phyloP scores from a whole-genome alignment of 2,329 filamentous ascomycete species.

The Trichophyton schoenleinii region DNA sequence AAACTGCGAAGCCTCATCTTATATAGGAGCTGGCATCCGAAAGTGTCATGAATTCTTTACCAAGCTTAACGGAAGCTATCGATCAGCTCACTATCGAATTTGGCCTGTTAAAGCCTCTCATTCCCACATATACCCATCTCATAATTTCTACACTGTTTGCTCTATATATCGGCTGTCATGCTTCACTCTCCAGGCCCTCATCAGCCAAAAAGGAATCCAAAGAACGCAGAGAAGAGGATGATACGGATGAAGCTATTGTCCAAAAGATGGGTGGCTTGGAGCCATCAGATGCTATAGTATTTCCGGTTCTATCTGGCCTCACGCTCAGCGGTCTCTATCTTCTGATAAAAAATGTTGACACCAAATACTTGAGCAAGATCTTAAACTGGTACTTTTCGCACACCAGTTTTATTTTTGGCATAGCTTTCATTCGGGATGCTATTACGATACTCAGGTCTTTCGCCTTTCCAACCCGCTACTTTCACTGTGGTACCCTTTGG shows the following conservation, averaged over 20 bases:
- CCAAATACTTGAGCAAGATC: slow-evolving; percentile 67
- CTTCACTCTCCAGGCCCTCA: slow-evolving; percentile 68
- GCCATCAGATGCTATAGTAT: slow-evolving; percentile 68
- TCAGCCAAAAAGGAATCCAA: slow-evolving; percentile 51
- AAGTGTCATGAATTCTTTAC: slow-evolving; percentile 23
- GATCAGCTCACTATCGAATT: slow-evolving; percentile 35
- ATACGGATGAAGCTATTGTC: slow-evolving; percentile 41
- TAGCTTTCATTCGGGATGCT: slow-evolving; percentile 59
- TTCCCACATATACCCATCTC: slow-evolving; percentile 50
- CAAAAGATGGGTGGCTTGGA: slow-evolving; percentile 56
- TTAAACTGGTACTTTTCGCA: slow-evolving; percentile 72
- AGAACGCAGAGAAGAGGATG: slow-evolving; percentile 39
- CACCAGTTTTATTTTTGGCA: slow-evolving; percentile 65
- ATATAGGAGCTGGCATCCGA: not conserved
- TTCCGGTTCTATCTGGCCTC: slow-evolving; percentile 64
- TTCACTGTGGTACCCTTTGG: slow-evolving; percentile 39
- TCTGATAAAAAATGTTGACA: slow-evolving; percentile 79
- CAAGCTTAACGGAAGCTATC: slow-evolving; percentile 27
- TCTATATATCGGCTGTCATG: slow-evolving; percentile 74
- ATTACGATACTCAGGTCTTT: slow-evolving; percentile 53
- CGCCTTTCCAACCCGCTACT: slow-evolving; percentile 62
- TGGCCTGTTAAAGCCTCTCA: slow-evolving; percentile 29
- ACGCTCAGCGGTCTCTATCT: slow-evolving; percentile 70
- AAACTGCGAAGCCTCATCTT: not conserved
- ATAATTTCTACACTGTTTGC: slow-evolving; percentile 61